phyloP scores from a whole-genome alignment of 2,329 filamentous ascomycete species.

The Talaromyces sp. region DNA sequence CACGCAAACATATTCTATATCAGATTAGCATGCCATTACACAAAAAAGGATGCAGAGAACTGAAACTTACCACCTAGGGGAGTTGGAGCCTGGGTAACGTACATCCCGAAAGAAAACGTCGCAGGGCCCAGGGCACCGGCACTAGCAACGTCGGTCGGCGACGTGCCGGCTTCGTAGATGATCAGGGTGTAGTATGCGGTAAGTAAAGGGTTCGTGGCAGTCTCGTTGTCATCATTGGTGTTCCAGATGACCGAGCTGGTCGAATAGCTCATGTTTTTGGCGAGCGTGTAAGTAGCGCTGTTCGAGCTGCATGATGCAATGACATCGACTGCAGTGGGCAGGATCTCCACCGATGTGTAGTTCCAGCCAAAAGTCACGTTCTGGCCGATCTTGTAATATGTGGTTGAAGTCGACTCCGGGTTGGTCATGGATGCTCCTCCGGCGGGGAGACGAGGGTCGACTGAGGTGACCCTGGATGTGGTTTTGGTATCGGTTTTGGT shows the following conservation, averaged over 20 bases:
- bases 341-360: slow-evolving; percentile 59
- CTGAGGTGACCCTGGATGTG: slow-evolving; percentile 35
- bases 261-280: slow-evolving; percentile 53
- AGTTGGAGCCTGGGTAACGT: slow-evolving; percentile 50
- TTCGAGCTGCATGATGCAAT: slow-evolving; percentile 58
- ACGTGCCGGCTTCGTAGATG: slow-evolving; percentile 56
- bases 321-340: slow-evolving; percentile 57
- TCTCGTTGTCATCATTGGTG: slow-evolving; percentile 50
- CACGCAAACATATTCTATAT: slow-evolving; percentile 45
- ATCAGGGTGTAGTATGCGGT: slow-evolving; percentile 61
- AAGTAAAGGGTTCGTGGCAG: slow-evolving; percentile 49
- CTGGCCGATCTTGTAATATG: slow-evolving; percentile 63
- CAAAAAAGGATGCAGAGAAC: neutral
- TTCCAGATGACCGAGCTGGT: slow-evolving; percentile 58
- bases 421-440: slow-evolving; percentile 61
- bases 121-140: slow-evolving; percentile 54
- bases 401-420: slow-evolving; percentile 47
- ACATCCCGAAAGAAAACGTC: slow-evolving; percentile 60
- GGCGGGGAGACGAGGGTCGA: slow-evolving; percentile 51
- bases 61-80: slow-evolving; percentile 44
- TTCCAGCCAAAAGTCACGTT: slow-evolving; percentile 64
- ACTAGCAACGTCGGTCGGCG: slow-evolving; percentile 46
- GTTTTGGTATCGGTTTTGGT: slow-evolving; percentile 18
- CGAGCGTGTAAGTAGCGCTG: slow-evolving; percentile 57
- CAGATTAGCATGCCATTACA: neutral